Base-by-base conservation (phyloP, 805 yeast genomes). In the Zygoascus tannicola region DNA sequence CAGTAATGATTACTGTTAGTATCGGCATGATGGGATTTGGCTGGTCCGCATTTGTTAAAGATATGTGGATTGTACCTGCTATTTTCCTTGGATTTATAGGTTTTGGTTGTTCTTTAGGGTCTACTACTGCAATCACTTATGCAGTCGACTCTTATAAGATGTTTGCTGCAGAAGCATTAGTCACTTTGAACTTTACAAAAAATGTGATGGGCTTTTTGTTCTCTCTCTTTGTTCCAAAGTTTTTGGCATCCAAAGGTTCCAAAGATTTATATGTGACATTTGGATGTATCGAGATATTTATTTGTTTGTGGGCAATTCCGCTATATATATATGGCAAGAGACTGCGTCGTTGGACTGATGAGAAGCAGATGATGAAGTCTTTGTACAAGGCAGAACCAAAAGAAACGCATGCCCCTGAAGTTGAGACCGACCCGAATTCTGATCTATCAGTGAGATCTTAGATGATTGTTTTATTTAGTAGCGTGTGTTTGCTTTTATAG, bases 11-110 rank as follows among this genome's bases (percentile, higher is more conserved):
- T 8, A 45, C 73, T 2, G 61, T 66, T 7, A 43, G 67, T 4
- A 63, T 74, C 35, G 83, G 82, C 2, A 61, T 76, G 36, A 71
- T 78, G 68, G 83, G 81, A 4, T 78, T 73, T 54, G 83, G 83
- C 3, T 77, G 82, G 81, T 65, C 80, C 2, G 57, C 76, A 0
- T 57, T 65, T 19, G 65, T 57, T 3, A 52, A 63, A 15, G 76
- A 75, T 51, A 50, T 57, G 5, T 75, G 81, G 82, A 63, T 73
- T 42, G 81, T 73, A 1, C 81, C 81, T 1, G 68, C 78, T 2
- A 55, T 77, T 0, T 74, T 77, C 54, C 67, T 76, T 50, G 80
- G 78, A 0, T 60, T 75, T 35, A 61, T 76, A 28, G 72, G 78
- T 16, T 78, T 76, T 58, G 83, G 82, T 4, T 72, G 79, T 47